Evolutionary conservation across 139 green algal species (phyloP), one percentile per base, ranked within the genome.

Genomic region (Closterium sp.): DNA sequence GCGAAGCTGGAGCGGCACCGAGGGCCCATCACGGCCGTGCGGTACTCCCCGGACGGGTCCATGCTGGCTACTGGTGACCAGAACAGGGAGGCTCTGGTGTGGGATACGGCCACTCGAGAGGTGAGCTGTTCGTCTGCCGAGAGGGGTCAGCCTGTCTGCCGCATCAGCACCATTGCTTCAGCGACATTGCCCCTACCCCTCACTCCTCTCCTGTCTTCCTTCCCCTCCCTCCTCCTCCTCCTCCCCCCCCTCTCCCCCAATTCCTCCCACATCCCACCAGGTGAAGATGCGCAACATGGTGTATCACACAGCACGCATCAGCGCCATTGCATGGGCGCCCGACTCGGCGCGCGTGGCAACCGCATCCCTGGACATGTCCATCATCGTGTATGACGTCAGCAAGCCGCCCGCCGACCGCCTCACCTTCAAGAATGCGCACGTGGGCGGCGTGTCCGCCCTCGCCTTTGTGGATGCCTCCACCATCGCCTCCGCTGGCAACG

Each of bases 1-100:
- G 84, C 31, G 25, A 31, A 35, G 33, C 35, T 93, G 64, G 90
- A 91, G 89, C 21, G 83, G 84, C 92, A 94, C 90, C 36, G 90
- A 6, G 92, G 33, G 21, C 33, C 85, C 0, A 91, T 96, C 12
- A 95, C 84, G 34, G 38, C 33, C 4, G 10, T 94, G 35, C 19
- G 30, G 1, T 96, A 93, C 85, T 95, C 91, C 9, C 93, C 91
- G 2, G 83, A 92, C 34, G 91, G 93, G 3, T 38, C 85, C n/a
- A 90, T 92, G 81, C 35, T 96, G 12, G 94, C 94, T 12, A 90
- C 92, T 30, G 90, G 86, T 23, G 94, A 95, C 86, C 66, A 90
- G 31, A 95, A 95, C 34, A 81, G 93, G 28, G 94, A 96, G 85
- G 87, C 87, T 38, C 83, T 95, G 4, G 90, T 96, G 55, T 96